Base-by-base conservation (phyloP, 1,139 yeast genomes). In the Blastobotrys aristatus region DNA sequence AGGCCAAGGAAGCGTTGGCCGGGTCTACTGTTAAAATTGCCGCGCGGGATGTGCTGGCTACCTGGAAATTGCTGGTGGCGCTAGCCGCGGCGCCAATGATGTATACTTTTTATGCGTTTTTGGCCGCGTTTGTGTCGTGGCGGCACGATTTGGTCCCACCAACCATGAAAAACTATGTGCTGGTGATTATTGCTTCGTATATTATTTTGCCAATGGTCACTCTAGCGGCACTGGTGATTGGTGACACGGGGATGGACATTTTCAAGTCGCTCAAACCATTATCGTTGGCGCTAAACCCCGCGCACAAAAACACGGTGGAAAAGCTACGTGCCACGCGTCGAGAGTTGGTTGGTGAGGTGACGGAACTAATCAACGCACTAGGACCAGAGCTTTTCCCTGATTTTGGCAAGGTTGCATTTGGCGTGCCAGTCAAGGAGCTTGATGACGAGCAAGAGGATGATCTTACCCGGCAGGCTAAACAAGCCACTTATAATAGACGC, bases 31-130 rank as follows among this genome's bases (percentile, higher is more conserved):
- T 92, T 30, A 92, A 92, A 64, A 83, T 92, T 54, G 80, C 81
- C 59, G 98, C 96, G 22, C 82, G 83, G 50, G 98, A 92, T 65
- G 97, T 92, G 24, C 75, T 89, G 50, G 96, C 97, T 1, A 89
- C 97, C 1, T 89, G 98, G 98, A 92, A 92, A 66, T 82, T 92
- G 39, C 73, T 92, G 55, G 90, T 92, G 40, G 82, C 92, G 32
- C 76, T 92, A 79, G 95, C 92, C 6, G 71, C 87, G 50, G 94
- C 97, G 0, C 98, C 98, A 1, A 65, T 88, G 33, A 71, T 92
- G 32, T 92, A 90, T 68, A 78, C 82, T 40, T 73, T 84, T 51
- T 92, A 92, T 66, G 89, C 97, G 0, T 61, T 81, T 5, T 56
- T 86, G 36, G 84, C 87, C 22, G 77, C 87, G 13, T 72, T 70